Evolutionary conservation across 2,329 filamentous ascomycete species (phyloP).

Genomic region (Xylaria sp.): DNA sequence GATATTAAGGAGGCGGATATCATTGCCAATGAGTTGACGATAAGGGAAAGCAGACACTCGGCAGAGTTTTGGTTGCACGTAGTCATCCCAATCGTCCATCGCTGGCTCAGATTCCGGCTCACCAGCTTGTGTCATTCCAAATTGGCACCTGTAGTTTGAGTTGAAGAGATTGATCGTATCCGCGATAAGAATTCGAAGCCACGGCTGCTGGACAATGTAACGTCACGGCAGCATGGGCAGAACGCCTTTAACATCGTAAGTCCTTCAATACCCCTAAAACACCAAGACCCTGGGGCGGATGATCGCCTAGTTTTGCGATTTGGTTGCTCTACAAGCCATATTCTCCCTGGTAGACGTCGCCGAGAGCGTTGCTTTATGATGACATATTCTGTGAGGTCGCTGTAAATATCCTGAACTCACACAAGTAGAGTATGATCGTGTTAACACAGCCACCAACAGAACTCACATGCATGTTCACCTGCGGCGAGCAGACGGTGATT

Average conservation of each 20-base stretch:
- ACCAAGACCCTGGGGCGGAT: background rate
- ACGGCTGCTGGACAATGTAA: background rate
- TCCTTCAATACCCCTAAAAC: background rate
- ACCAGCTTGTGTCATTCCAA: constrained; percentile 45
- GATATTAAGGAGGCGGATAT: constrained; percentile 38
- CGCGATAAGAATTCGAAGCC: background rate
- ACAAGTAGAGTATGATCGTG: background rate
- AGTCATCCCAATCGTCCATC: constrained; percentile 6
- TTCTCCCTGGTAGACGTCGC: background rate
- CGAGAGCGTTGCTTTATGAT: background rate
- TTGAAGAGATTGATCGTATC: background rate
- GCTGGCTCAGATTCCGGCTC: background rate
- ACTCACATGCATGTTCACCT: constrained; percentile 52
- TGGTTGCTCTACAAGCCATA: background rate
- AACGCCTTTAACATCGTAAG: background rate
- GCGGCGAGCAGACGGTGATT: background rate
- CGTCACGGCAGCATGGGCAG: background rate
- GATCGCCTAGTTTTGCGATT: background rate
- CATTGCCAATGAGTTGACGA: constrained; percentile 26
- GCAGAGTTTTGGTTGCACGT: constrained; percentile 12
- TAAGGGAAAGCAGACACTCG: constrained; percentile 38
- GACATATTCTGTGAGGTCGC: background rate
- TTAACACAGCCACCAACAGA: constrained; percentile 6
- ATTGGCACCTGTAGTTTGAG: background rate
- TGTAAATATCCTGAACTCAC: background rate